Evolutionary conservation across 2,329 filamentous ascomycete genomes (phyloP), one percentile per base, ranked within the genome.

Genomic region (Endocalyx cinctus): DNA sequence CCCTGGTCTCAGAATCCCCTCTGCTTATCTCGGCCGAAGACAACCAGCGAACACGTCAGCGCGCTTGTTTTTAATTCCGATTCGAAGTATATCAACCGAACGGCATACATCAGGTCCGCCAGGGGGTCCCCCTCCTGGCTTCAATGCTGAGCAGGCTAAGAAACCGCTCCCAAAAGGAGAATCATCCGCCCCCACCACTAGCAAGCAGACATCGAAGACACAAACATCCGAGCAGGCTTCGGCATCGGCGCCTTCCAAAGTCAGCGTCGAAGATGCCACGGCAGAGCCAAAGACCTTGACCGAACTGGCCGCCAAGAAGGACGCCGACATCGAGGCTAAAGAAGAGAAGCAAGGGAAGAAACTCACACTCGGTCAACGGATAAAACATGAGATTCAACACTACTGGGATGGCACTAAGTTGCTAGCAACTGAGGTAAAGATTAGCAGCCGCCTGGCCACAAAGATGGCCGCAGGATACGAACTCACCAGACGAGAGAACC

Each of bases 381-480:
- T 98, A 55, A 98, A 95, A 74, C 89, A 94, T 61, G 92, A 98
- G 63, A 74, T 72, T 11, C 79, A 82, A 42, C 92, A 98, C 62
- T 98, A 98, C 67, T 97, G 92, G 90, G 92, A 98, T 63, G 92
- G 92, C 39, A 97, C 88, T 17, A 98, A 98, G 65, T 72, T 98
- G 52, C 70, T 98, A 47, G 89, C 83, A 15, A 85, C 87, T 2
- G 92, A 98, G 65, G 81, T 97, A 57, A 87, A 72, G 63, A 98
- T 98, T 59, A 97, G 90, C 60, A 87, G 84, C 41, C 83, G 83
- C 43, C 68, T 98, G 46, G 92, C 89, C 5, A 63, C 96, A 60
- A 97, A 96, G 70, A 98, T 98, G 92, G 88, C 89, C 11, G 89
- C 87, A 38, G 92, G 92, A 6, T 98, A 98, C 65, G 92, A 98